These are phyloP conservation scores for Calonectria pseudoturangicola DNA, from an alignment of 2,329 filamentous ascomycete genomes.

Conservation along the genomic window DNA sequence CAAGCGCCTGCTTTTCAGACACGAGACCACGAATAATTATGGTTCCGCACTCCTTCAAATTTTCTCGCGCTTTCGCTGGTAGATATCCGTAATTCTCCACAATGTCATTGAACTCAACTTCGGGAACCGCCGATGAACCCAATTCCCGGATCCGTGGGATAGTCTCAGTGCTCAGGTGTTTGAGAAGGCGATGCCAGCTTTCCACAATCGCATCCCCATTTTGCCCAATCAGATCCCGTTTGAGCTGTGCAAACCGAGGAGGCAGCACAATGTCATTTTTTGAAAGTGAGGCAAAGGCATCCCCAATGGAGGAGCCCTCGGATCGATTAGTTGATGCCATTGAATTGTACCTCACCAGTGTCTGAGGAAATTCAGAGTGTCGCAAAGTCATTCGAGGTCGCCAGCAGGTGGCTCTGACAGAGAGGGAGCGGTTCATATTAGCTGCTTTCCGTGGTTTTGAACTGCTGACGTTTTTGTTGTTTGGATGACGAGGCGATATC, in stretches of 20 bases:
- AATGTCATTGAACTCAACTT: conserved; percentile 9
- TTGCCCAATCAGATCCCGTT: not conserved
- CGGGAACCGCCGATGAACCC: conserved; percentile 9
- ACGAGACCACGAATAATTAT: conserved; percentile 17
- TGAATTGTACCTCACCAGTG: not conserved
- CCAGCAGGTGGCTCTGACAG: not conserved
- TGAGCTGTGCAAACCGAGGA: conserved; percentile 1
- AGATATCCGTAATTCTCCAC: not conserved
- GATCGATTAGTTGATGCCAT: not conserved
- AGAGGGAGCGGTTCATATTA: not conserved
- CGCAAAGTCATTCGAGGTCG: not conserved
- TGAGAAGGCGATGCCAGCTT: conserved; percentile 13
- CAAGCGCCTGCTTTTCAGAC: conserved; percentile 6
- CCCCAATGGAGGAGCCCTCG: conserved; percentile 15
- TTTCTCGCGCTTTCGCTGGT: not conserved
- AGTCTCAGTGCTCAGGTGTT: not conserved
- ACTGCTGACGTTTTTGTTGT: not conserved
- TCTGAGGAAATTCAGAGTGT: not conserved
- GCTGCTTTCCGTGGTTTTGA: not conserved
- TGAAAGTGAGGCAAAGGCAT: conserved; percentile 13
- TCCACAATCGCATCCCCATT: conserved; percentile 9
- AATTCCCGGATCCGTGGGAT: not conserved
- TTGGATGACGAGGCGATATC: not conserved
- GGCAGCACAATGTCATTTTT: not conserved
- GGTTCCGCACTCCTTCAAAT: not conserved